A percentile compares a stretch with the other conserved stretches of the same genome.
These are phyloP conservation scores for Nidula niveotomentosa DNA, from an alignment of 1,284 basidiomycete species.

Conservation along the genomic window DNA sequence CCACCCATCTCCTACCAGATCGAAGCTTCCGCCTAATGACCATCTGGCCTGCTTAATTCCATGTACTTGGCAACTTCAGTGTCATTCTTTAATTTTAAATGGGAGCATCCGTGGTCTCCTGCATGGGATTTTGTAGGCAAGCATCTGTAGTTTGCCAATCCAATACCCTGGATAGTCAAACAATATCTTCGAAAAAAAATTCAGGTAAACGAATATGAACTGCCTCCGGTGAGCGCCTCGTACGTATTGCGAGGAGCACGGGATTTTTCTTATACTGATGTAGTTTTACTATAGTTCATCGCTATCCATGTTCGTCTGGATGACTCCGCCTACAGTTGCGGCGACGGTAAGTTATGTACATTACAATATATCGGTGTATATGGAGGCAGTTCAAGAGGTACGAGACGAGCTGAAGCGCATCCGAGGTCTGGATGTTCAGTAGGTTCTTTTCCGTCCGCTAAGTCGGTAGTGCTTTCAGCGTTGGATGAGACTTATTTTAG, in stretches of 20 bases:
- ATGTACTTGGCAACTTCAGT: conserved; percentile 33
- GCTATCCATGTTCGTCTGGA: conserved; percentile 46
- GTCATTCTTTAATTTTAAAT: conserved; percentile 24
- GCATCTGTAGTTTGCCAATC: conserved; percentile 37
- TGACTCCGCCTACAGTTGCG: conserved; percentile 43
- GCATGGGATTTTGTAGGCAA: conserved; percentile 45
- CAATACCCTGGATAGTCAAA: conserved; percentile 19
- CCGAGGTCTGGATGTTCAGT: conserved; percentile 18
- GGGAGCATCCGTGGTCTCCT: conserved; percentile 32
- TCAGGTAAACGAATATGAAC: too few species aligned
- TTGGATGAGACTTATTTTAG: not conserved
- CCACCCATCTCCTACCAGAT: conserved; percentile 18
- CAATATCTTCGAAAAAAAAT: conserved; percentile 22
- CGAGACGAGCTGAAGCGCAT: conserved; percentile 28
- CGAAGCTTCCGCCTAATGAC: conserved; percentile 28
- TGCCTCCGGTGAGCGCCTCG: too few species aligned
- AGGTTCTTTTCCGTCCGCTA: conserved; percentile 34
- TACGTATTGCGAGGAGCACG: too few species aligned
- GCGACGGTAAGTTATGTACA: too few species aligned
- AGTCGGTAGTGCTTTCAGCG: conserved; percentile 3
- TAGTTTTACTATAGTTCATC: conserved; percentile 36
- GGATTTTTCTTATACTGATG: not conserved
- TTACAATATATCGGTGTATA: conserved; percentile 36
- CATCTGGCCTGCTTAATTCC: conserved; percentile 41
- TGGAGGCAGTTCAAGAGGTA: conserved; percentile 34